Base-by-base conservation (phyloP, 345 rosid species). In the Acer campestre region DNA sequence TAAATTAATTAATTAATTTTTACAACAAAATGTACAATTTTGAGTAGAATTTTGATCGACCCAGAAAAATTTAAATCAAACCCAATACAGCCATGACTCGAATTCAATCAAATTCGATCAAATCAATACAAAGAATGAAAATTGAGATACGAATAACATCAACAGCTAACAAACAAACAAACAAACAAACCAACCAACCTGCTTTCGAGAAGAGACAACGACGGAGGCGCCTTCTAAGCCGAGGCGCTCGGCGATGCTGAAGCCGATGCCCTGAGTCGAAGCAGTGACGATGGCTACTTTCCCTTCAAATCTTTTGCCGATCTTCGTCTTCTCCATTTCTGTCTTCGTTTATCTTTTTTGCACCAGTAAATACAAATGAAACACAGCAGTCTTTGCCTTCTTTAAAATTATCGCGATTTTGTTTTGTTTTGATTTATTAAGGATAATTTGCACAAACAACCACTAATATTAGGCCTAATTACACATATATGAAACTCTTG, bases 201-300 rank as follows among this genome's bases (percentile, higher is more conserved):
- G 89, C 81, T 82, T 92, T 79, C 96, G 87, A 63, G 96, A 92
- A 70, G 96, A 92, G 81, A 92, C 76, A 27, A 90, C 91, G 10
- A 90, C 89, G n/a, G 88, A 83, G 73, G 94, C 94, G 44, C 96
- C 96, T 86, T 94, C 99, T 29, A 84, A 82, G 71, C 92, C 98
- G 27, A 96, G 89, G 35, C 97, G 94, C 79, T 85, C 88, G 4
- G 94, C 91, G 72, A 94, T 91, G 77, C 84, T 78, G 77, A 90
- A 84, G 73, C 99, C 98, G 79, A 94, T 96, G 7, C 99, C 99
- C 79, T 96, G 97, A 51, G 99, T 94, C 2, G 99, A 96, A 48
- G 97, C 99, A 3, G 97, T 94, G 61, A 94, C 97, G 38, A 96
- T 87, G 49, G 95, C 97, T 0, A 94, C 98, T 79, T 94, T 93